Conservation (phyloP, 1,284 basidiomycete species). For the Melampsora americana region DNA sequence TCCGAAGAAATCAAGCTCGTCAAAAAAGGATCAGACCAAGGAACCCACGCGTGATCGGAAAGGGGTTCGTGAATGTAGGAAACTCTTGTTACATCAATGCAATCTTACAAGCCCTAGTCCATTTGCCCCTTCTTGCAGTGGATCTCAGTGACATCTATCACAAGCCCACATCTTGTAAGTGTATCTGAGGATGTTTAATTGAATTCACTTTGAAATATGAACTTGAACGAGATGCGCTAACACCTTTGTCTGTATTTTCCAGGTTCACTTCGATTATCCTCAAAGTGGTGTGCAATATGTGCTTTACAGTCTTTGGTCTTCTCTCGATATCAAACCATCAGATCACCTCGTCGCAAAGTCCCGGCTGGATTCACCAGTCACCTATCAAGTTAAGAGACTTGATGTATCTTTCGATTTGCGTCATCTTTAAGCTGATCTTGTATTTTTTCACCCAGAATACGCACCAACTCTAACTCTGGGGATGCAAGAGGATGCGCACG, state of each 20-base stretch:
- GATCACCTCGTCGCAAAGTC: background rate
- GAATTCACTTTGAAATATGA: background rate
- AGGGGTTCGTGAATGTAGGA: constrained; percentile 53
- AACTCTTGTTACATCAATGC: constrained; percentile 55
- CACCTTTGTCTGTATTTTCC: background rate
- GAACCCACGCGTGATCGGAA: background rate
- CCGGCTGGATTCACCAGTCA: background rate
- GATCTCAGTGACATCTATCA: background rate
- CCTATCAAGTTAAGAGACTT: background rate
- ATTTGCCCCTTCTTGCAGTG: constrained; percentile 2
- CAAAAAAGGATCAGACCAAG: too few species aligned
- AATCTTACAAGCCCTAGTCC: constrained; percentile 48
- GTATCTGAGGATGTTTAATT: too few species aligned
- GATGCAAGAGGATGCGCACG: constrained; percentile 1
- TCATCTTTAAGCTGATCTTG: background rate
- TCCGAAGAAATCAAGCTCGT: too few species aligned
- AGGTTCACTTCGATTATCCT: background rate
- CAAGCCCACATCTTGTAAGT: background rate
- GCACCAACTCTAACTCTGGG: background rate
- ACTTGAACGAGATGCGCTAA: background rate
- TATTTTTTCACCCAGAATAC: background rate
- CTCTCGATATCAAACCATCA: background rate
- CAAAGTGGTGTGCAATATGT: constrained; percentile 8
- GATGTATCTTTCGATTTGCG: background rate
- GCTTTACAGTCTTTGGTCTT: background rate